Percentiles rank a stretch among this genome's conserved stretches.
phyloP scores from a whole-genome alignment of 306 rosid genomes.

The Betula pendula region DNA sequence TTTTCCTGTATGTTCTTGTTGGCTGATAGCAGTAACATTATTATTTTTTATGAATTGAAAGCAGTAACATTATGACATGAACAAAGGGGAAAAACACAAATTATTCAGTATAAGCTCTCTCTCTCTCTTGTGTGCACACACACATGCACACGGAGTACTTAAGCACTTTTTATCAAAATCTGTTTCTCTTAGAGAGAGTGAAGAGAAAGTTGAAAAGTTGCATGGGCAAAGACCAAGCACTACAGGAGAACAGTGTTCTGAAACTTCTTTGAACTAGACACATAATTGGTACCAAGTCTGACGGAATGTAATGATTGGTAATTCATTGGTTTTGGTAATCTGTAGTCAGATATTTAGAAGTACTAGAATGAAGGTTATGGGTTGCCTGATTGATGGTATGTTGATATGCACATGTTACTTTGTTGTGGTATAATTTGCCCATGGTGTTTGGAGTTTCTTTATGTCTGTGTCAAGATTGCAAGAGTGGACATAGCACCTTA shows the following conservation, averaged over 20 bases:
- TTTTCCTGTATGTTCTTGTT: not conserved
- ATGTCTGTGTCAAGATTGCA: not conserved
- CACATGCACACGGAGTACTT: not conserved
- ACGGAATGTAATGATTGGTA: not conserved
- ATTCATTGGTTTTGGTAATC: not conserved
- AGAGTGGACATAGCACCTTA: not conserved
- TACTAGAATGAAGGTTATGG: not conserved
- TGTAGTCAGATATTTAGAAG: not conserved
- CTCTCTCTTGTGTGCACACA: not conserved
- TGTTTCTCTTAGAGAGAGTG: not conserved
- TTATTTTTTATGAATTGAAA: not conserved
- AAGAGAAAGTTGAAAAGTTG: not conserved
- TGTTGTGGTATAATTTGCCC: not conserved
- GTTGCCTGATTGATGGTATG: not conserved
- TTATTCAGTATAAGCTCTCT: not conserved
- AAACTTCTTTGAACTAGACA: not conserved
- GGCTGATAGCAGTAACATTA: constrained; percentile 7
- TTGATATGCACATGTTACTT: not conserved
- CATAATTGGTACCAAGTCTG: not conserved
- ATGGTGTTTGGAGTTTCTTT: not conserved
- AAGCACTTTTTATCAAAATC: not conserved
- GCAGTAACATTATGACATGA: not conserved
- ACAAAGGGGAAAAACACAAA: not conserved
- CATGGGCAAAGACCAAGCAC: not conserved
- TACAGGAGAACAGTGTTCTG: not conserved